Evolutionary conservation across 2,329 filamentous ascomycete species (phyloP).

Genomic region (Microdochium nivale): DNA sequence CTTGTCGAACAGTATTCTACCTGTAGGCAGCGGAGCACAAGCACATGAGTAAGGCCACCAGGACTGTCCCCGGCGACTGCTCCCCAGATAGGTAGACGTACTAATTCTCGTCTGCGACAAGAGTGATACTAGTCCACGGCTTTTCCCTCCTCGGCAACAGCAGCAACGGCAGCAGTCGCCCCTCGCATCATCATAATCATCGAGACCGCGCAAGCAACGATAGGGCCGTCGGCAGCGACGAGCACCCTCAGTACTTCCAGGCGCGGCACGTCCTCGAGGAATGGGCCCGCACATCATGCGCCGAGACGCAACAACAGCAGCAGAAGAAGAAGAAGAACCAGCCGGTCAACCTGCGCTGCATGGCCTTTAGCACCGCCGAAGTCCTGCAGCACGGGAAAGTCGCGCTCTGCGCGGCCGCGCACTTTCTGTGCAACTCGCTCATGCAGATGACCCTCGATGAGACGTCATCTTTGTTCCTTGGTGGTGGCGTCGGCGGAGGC

Average conservation of each 20-base stretch:
- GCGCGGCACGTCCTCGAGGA: not conserved
- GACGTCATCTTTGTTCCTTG: not conserved
- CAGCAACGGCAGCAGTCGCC: not conserved
- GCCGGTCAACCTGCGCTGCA: not conserved
- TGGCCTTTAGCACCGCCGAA: not conserved
- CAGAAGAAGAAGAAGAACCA: not conserved
- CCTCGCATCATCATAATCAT: too few relatives aligned
- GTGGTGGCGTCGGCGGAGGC: conserved; percentile 1
- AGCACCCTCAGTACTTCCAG: not conserved
- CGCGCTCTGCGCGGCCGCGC: not conserved
- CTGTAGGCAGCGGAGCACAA: too few relatives aligned
- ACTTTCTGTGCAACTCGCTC: not conserved
- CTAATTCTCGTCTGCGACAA: not conserved
- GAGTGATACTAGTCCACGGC: not conserved
- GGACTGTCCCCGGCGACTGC: not conserved
- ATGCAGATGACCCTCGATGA: not conserved
- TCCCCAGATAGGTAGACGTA: not conserved
- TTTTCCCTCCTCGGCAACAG: not conserved
- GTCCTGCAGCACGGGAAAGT: not conserved
- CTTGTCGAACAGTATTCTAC: too few relatives aligned
- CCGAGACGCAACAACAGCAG: not conserved
- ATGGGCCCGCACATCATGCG: not conserved
- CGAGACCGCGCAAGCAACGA: not conserved
- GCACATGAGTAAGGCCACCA: not conserved
- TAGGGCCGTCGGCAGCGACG: not conserved